These are phyloP conservation scores for Solanum piurae DNA, from an alignment of 257 asterid genomes.

Conservation along the genomic window DNA sequence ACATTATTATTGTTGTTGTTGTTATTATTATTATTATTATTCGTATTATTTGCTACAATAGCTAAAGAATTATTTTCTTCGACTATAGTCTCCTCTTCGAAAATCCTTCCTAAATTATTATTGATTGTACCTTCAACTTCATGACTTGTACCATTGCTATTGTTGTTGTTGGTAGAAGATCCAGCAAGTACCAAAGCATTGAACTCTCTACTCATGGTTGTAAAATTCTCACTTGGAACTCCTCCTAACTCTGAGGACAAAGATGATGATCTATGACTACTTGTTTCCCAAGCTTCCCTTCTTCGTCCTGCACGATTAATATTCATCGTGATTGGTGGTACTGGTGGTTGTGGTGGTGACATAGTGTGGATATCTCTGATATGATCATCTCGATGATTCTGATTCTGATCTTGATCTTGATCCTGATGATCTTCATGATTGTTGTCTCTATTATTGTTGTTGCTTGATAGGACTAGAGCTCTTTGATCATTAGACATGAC, in stretches of 20 bases:
- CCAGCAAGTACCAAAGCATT: conserved; percentile 74
- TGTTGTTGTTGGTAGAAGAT: conserved; percentile 18
- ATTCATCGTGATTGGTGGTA: conserved; percentile 1
- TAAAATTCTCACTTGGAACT: conserved; percentile 37
- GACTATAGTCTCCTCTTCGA: conserved; percentile 40
- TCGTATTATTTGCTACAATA: conserved; percentile 39
- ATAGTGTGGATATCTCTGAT: conserved; percentile 72
- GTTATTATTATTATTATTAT: not conserved
- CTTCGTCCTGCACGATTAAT: conserved; percentile 20
- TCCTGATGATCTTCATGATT: not conserved
- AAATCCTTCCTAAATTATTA: conserved; percentile 36
- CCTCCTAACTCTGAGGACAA: conserved; percentile 24
- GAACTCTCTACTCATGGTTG: conserved; percentile 73
- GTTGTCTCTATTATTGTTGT: conserved; percentile 11
- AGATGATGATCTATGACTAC: conserved; percentile 37
- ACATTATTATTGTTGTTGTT: not conserved
- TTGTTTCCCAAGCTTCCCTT: not conserved
- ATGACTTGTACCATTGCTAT: conserved; percentile 14
- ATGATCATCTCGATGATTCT: not conserved
- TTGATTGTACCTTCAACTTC: conserved; percentile 1
- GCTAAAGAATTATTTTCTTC: conserved; percentile 69
- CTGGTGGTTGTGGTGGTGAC: conserved; percentile 47
- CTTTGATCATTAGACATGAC: conserved; percentile 47
- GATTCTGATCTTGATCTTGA: not conserved
- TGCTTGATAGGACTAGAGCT: conserved; percentile 34